Evolutionary conservation across 1,284 basidiomycete species (phyloP), one percentile per base, ranked within the genome.

Genomic region (Tylopilus orsonianus): DNA sequence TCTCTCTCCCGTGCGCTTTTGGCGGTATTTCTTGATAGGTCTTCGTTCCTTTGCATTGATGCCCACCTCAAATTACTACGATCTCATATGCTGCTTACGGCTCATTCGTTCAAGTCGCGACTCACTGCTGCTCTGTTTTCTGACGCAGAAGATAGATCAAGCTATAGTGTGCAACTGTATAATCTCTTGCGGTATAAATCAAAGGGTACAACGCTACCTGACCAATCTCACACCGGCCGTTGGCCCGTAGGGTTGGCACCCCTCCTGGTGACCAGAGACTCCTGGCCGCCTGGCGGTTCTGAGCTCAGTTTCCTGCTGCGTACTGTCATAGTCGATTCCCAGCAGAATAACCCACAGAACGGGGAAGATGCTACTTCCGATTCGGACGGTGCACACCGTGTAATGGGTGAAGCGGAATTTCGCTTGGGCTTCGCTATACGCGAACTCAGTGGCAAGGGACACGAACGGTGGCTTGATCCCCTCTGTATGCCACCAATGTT

Each of bases 211-310:
- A n/a, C 37, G 2, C 37, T 42, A 10, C 40, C 34, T 30, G 44
- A 46, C 18, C 53, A 55, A 27, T 50, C 47, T 37, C 37, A 50
- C 22, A 40, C 40, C 4, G 50, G 52, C 32, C 71, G 72, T 19
- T 86, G 85, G 82, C 80, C 84, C 0, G 78, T 93, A 5, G 92
- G 91, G 1, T 69, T 94, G 4, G 84, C 87, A 2, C 72, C 83
- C 0, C 79, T 81, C 3, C 67, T 94, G 29, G 79, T 85, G 42
- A 83, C 85, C 43, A 72, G 84, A 36, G 79, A 80, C 41, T 79
- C 75, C 5, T 95, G 91, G 91, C 91, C 92, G 0, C 91, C 92
- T 4, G 85, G 87, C 14, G 90, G 89, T 10, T 78, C 85, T 1
- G 90, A 93, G 58, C 71, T 95, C 33, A 86, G 88, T 55, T 92